phyloP scores from a whole-genome alignment of 1,284 basidiomycete species.

The Leccinum cinnamomeum region DNA sequence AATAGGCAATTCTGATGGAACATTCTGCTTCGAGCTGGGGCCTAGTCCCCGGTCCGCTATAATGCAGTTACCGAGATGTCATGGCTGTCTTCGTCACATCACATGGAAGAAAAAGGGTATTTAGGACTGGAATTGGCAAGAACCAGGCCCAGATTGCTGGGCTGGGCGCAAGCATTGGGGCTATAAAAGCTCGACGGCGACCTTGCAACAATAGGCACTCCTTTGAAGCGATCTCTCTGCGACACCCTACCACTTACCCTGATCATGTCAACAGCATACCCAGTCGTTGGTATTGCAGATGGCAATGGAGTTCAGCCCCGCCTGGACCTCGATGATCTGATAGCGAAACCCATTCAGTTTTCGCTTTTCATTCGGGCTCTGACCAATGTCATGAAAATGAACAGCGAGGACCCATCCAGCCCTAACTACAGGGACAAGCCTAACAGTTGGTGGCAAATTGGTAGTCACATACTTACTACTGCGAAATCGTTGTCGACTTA shows the following conservation, averaged over 20 bases:
- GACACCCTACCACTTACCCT: not conserved
- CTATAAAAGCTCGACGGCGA: not conserved
- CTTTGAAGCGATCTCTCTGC: not conserved
- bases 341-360: constrained; percentile 15
- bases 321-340: constrained; percentile 19
- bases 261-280: constrained; percentile 5
- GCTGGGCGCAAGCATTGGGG: not conserved
- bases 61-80: not conserved
- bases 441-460: constrained; percentile 24
- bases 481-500: not conserved
- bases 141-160: not conserved
- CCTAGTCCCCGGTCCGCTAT: not conserved
- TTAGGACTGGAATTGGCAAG: not conserved
- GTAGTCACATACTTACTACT: not conserved
- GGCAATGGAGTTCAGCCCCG: constrained; percentile 15
- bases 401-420: not conserved
- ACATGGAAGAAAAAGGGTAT: not conserved
- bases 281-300: constrained; percentile 3
- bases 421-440: constrained; percentile 13
- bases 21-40: not conserved
- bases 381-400: constrained; percentile 11
- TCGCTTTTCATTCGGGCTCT: constrained; percentile 20
- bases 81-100: too few relatives aligned
- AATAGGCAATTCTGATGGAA: not conserved
- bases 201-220: not conserved